phyloP scores from a whole-genome alignment of 1,139 yeast species.

The Debaryomyces nepalensis region DNA sequence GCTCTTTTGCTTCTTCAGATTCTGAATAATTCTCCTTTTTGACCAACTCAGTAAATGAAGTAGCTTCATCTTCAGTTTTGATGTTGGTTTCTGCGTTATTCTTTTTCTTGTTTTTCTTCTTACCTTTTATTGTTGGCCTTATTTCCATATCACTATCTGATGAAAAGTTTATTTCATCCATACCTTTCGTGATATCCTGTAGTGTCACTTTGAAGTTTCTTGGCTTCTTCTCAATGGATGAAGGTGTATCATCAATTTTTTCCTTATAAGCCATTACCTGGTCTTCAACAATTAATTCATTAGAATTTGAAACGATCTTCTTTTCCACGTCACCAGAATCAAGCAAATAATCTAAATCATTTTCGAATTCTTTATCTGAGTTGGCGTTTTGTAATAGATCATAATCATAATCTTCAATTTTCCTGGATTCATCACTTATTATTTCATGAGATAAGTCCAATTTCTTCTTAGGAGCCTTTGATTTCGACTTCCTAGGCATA shows the following conservation, averaged over 20 bases:
- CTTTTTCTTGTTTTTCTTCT: slow-evolving; percentile 8
- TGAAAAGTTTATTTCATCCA: slow-evolving; percentile 26
- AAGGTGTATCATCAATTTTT: neutral
- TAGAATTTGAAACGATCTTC: neutral
- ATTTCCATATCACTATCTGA: slow-evolving; percentile 6
- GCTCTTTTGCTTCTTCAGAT: slow-evolving; percentile 4
- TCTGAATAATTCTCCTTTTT: slow-evolving; percentile 1
- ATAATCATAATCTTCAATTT: slow-evolving; percentile 24
- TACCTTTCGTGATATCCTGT: slow-evolving; percentile 31
- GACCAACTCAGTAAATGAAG: neutral
- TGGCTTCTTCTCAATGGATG: slow-evolving; percentile 2
- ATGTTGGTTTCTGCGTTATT: neutral
- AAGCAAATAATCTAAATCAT: slow-evolving; percentile 27
- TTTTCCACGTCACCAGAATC: slow-evolving; percentile 8
- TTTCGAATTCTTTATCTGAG: slow-evolving; percentile 26
- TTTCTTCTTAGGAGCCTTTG: slow-evolving; percentile 8
- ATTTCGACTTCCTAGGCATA: slow-evolving; percentile 5
- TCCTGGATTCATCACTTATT: slow-evolving; percentile 4
- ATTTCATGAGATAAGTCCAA: slow-evolving; percentile 15
- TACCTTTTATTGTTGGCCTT: slow-evolving; percentile 2
- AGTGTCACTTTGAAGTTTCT: slow-evolving; percentile 17
- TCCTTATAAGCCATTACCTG: neutral
- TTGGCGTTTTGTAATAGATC: slow-evolving; percentile 15
- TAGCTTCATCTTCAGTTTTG: neutral
- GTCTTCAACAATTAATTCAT: neutral